These are phyloP conservation scores for Capronia epimyces DNA, from an alignment of 2,329 filamentous ascomycete genomes.

Conservation along the genomic window DNA sequence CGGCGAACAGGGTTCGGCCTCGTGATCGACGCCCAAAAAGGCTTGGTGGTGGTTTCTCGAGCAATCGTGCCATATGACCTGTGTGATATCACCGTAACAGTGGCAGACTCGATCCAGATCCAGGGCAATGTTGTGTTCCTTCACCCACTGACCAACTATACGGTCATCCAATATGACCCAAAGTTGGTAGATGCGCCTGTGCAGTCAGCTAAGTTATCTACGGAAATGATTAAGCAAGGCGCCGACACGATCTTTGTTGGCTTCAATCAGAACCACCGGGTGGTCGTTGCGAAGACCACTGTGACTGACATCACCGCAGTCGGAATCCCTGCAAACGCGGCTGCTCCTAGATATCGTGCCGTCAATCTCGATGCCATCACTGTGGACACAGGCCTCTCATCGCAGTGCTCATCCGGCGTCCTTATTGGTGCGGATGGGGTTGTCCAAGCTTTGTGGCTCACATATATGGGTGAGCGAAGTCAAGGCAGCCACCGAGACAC, in stretches of 20 bases:
- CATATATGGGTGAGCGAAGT: conserved; percentile 86
- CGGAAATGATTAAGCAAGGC: conserved; percentile 79
- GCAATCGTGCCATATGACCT: conserved; percentile 94
- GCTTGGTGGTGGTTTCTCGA: conserved; percentile 86
- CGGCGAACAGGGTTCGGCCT: conserved; percentile 92
- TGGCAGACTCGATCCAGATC: conserved; percentile 92
- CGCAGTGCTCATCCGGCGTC: conserved; percentile 90
- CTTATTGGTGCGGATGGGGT: conserved; percentile 83
- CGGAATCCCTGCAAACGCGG: conserved; percentile 86
- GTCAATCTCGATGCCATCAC: conserved; percentile 97
- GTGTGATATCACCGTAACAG: conserved; percentile 92
- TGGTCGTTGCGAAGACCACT: conserved; percentile 87
- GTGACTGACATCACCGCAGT: conserved; percentile 98
- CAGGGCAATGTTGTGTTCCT: conserved; percentile 92
- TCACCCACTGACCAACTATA: conserved; percentile 95
- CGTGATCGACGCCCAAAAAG: conserved; percentile 95
- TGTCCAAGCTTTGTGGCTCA: conserved; percentile 93
- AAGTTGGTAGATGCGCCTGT: conserved; percentile 90
- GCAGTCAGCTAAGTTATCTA: conserved; percentile 77
- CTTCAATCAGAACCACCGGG: conserved; percentile 92
- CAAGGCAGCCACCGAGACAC: conserved; percentile 77
- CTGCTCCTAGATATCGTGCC: conserved; percentile 86
- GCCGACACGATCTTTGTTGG: conserved; percentile 94
- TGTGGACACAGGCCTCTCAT: conserved; percentile 85
- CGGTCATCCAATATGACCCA: conserved; percentile 90